Percentiles rank a stretch among this genome's conserved stretches.
phyloP scores from a whole-genome alignment of 2,329 filamentous ascomycete genomes.

The Penicillium oxalicum region DNA sequence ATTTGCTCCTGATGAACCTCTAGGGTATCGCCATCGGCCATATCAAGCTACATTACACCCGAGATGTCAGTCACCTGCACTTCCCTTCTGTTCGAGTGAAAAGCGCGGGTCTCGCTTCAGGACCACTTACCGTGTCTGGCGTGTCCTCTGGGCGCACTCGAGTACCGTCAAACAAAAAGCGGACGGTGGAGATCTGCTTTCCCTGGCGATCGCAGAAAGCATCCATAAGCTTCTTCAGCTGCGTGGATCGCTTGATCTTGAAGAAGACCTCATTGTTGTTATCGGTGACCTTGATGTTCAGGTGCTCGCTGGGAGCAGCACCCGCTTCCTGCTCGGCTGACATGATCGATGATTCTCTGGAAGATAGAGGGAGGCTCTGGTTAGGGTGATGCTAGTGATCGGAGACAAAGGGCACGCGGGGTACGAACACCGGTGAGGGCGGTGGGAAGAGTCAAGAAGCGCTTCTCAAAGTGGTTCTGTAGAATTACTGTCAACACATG shows the following conservation, averaged over 20 bases:
- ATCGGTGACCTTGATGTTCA: conserved; percentile 99
- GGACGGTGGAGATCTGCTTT: conserved; percentile 75
- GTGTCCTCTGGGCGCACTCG: conserved; percentile 85
- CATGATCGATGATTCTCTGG: conserved; percentile 8
- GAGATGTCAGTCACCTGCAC: too few relatives aligned
- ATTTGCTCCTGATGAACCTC: conserved; percentile 99
- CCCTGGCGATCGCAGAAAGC: conserved; percentile 96
- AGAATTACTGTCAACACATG: not conserved
- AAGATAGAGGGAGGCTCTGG: not conserved
- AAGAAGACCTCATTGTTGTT: conserved; percentile 99
- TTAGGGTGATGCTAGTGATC: conserved; percentile 2
- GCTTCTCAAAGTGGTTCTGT: not conserved
- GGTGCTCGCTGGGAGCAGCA: conserved; percentile 61
- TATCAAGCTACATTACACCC: conserved; percentile 65
- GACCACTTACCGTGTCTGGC: conserved; percentile 74
- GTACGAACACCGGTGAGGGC: conserved; percentile 7
- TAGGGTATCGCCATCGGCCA: conserved; percentile 91
- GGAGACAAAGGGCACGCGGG: conserved; percentile 3
- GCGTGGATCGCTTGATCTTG: conserved; percentile 97
- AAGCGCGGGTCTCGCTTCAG: not conserved
- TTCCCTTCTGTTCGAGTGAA: not conserved
- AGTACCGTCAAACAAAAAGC: conserved; percentile 94
- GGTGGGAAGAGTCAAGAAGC: not conserved
- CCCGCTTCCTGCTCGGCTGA: conserved; percentile 16
- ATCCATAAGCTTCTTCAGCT: conserved; percentile 95